phyloP scores from a whole-genome alignment of 2,329 filamentous ascomycete species.

The Colletotrichum echinochloae region DNA sequence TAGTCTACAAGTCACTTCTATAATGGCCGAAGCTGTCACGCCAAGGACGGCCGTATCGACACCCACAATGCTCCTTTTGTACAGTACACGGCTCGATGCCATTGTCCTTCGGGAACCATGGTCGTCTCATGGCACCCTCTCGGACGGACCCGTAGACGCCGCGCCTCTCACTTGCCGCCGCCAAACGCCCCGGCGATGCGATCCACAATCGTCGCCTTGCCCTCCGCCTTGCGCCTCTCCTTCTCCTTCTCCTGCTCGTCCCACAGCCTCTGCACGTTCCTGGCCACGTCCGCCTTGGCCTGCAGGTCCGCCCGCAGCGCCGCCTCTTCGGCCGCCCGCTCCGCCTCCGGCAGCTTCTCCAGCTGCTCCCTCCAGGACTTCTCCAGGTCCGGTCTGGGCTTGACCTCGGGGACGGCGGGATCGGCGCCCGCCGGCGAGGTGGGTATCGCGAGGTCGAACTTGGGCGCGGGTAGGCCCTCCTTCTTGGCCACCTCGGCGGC shows the following conservation, averaged over 20 bases:
- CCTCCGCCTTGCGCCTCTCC: slow-evolving; percentile 67
- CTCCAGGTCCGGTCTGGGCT: slow-evolving; percentile 60
- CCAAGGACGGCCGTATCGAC: no score
- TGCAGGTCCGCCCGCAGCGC: slow-evolving; percentile 72
- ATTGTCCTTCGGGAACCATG: slow-evolving; percentile 44
- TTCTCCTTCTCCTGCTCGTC: slow-evolving; percentile 66
- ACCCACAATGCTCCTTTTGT: background rate
- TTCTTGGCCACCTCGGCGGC: slow-evolving; percentile 77
- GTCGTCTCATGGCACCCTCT: background rate
- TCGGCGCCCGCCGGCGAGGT: slow-evolving; percentile 55
- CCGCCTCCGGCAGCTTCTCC: slow-evolving; percentile 67
- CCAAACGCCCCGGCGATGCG: slow-evolving; percentile 51
- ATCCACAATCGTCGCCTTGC: slow-evolving; percentile 60
- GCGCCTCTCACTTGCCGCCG: slow-evolving; percentile 11
- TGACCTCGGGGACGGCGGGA: slow-evolving; percentile 25
- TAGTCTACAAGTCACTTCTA: slow-evolving; percentile 21
- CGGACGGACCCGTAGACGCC: slow-evolving; percentile 1
- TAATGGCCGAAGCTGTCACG: no score
- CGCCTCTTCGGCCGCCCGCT: slow-evolving; percentile 72
- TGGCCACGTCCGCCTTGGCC: slow-evolving; percentile 70
- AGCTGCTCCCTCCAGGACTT: slow-evolving; percentile 66
- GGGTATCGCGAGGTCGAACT: slow-evolving; percentile 69
- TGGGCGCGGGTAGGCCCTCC: slow-evolving; percentile 68
- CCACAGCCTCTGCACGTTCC: slow-evolving; percentile 66
- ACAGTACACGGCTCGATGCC: background rate